Percentiles rank a stretch among this genome's conserved stretches.
phyloP scores from a whole-genome alignment of 257 asterid genomes.

The Nicotiana tabacum region DNA sequence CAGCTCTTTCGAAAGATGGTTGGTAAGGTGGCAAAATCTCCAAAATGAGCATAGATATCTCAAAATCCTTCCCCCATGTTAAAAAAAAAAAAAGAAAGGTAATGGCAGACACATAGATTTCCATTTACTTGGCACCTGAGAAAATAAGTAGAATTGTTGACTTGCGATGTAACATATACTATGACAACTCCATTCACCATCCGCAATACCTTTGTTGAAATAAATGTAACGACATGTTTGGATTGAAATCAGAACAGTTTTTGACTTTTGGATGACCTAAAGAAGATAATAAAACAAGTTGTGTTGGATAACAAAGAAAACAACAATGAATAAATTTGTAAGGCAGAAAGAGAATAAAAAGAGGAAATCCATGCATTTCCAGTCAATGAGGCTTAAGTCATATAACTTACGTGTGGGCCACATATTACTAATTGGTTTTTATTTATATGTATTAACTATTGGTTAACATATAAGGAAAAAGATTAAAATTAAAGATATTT shows the following conservation, averaged over 20 bases:
- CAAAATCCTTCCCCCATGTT: too few relatives aligned
- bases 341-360: background rate
- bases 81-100: background rate
- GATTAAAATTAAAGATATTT: too few relatives aligned
- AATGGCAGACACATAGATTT: conserved; percentile 17
- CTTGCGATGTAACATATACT: background rate
- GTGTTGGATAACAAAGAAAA: background rate
- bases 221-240: background rate
- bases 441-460: too few relatives aligned
- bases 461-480: too few relatives aligned
- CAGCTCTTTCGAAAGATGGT: background rate
- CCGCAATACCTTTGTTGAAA: background rate
- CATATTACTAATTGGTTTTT: too few relatives aligned
- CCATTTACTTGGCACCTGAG: conserved; percentile 8
- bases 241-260: background rate
- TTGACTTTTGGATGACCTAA: conserved; percentile 7
- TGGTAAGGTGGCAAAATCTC: background rate
- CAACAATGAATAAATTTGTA: too few relatives aligned
- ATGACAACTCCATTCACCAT: background rate
- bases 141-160: background rate
- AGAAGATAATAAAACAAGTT: background rate
- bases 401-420: too few relatives aligned
- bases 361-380: background rate
- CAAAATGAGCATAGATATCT: background rate
- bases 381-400: too few relatives aligned